phyloP scores from a whole-genome alignment of 2,329 filamentous ascomycete species.

The Scedosporium minutisporum region DNA sequence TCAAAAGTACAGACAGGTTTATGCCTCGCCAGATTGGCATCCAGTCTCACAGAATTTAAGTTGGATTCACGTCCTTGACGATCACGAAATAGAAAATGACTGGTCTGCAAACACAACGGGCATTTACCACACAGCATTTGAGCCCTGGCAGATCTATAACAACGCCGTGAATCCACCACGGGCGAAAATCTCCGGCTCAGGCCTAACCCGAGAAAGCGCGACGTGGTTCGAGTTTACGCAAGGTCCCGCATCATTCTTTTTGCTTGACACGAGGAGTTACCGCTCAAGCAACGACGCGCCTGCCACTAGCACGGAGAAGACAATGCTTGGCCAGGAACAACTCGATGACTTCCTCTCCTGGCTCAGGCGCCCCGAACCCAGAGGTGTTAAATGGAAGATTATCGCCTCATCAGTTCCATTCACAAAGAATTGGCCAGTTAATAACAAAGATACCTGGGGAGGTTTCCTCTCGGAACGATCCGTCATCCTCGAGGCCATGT shows the following conservation, averaged over 20 bases:
- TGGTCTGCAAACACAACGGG: slow-evolving; percentile 77
- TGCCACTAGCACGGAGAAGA: slow-evolving; percentile 57
- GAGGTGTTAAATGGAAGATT: slow-evolving; percentile 86
- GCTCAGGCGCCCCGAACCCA: slow-evolving; percentile 61
- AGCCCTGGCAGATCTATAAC: slow-evolving; percentile 83
- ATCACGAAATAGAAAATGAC: slow-evolving; percentile 94
- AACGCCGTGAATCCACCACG: slow-evolving; percentile 71
- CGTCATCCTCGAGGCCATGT: slow-evolving; percentile 79
- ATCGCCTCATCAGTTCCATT: slow-evolving; percentile 86
- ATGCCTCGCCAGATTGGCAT: slow-evolving; percentile 86
- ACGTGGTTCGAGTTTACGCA: slow-evolving; percentile 88
- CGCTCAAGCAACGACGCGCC: slow-evolving; percentile 58
- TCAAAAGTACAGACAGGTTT: slow-evolving; percentile 89
- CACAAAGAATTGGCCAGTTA: slow-evolving; percentile 94
- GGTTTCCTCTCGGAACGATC: slow-evolving; percentile 77
- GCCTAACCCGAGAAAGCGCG: slow-evolving; percentile 36
- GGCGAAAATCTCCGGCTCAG: slow-evolving; percentile 39
- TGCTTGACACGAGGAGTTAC: slow-evolving; percentile 85
- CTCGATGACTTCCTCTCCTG: slow-evolving; percentile 70
- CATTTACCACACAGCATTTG: slow-evolving; percentile 68
- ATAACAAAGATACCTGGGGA: slow-evolving; percentile 85
- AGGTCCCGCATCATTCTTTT: slow-evolving; percentile 87
- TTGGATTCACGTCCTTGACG: slow-evolving; percentile 95
- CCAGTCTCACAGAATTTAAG: slow-evolving; percentile 68
- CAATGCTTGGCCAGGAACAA: slow-evolving; percentile 78